Evolutionary conservation across 805 yeast species (phyloP), one percentile per base, ranked within the genome.

Genomic region (Helenozyma rhizophorensis): DNA sequence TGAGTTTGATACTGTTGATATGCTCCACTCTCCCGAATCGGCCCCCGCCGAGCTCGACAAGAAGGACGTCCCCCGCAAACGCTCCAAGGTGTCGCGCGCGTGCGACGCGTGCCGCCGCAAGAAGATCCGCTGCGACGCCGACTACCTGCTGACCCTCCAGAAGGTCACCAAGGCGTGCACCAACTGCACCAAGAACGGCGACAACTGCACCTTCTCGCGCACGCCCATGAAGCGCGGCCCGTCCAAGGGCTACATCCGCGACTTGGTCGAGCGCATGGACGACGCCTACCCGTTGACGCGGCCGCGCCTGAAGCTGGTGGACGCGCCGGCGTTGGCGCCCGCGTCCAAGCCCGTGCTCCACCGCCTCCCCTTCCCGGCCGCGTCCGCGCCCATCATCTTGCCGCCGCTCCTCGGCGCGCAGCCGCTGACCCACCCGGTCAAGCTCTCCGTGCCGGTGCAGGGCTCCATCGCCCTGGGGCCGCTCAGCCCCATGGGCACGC

Each of bases 151-250:
- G 9, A 56, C 66, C 4, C 64, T 72, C 13, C 72, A 61, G 45
- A 59, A 62, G 8, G 70, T 78, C n/a, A 60, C 70, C 23, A 69
- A 68, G 38, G 54, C 67, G 2, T 83, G 94, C 53, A 59, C 79
- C 10, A 79, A 74, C 42, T 83, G 94, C 54, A 51, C 59, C 11
- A 78, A 76, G 50, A 76, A 68, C 46, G 69, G 68, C 28, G 87
- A 80, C 28, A 51, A 49, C 2, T 83, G 94, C 53, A 66, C 81
- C 2, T 83, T 82, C 51, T 78, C 80, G 14, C 63, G 90, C 30
- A 69, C 79, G 2, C 94, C 89, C 0, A 53, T 83, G 52, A 83
- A 83, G 47, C 60, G 94, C 45, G 94, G 94, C 0, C 94, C 94
- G 0, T 70, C 82, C 1, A 83, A 82, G 48, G 90, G 90, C 1